These are phyloP conservation scores for Epichloe bromicola DNA, from an alignment of 2,329 filamentous ascomycete genomes.

Conservation along the genomic window DNA sequence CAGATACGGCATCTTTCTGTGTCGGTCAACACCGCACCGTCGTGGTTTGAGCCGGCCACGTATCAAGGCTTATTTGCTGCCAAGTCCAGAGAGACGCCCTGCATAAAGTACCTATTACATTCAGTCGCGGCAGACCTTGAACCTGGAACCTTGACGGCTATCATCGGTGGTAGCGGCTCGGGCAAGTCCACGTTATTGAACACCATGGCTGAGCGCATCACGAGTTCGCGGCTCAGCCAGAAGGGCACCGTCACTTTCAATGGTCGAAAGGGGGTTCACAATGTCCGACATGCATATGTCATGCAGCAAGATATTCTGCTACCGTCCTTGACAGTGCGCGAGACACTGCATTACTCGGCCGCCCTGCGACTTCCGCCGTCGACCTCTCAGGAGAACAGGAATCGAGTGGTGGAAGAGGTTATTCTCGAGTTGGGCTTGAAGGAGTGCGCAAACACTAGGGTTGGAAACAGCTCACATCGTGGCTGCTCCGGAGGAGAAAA, in stretches of 20 bases:
- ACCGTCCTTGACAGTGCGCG: conserved; percentile 60
- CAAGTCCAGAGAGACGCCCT: conserved; percentile 23
- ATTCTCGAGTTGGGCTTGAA: conserved; percentile 64
- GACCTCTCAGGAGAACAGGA: conserved; percentile 44
- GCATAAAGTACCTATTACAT: conserved; percentile 43
- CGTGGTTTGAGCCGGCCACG: conserved; percentile 34
- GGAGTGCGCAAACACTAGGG: conserved; percentile 62
- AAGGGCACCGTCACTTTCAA: conserved; percentile 51
- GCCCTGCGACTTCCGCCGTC: conserved; percentile 55
- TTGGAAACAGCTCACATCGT: conserved; percentile 57
- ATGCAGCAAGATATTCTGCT: conserved; percentile 67
- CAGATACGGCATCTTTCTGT: conserved; percentile 41
- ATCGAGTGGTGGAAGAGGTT: conserved; percentile 58
- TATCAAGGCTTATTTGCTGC: conserved; percentile 28
- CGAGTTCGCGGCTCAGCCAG: conserved; percentile 36
- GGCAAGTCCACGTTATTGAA: conserved; percentile 64
- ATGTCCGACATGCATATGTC: conserved; percentile 53
- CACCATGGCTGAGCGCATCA: conserved; percentile 55
- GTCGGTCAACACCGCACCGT: conserved; percentile 45
- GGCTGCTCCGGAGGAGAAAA: conserved; percentile 73
- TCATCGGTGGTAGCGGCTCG: conserved; percentile 61
- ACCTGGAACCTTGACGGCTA: conserved; percentile 57
- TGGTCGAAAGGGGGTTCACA: conserved; percentile 36
- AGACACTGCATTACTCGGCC: conserved; percentile 62
- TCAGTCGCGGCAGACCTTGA: conserved; percentile 51